Evolutionary conservation across 1,139 yeast genomes (phyloP).

Genomic region (Lodderomyces jiufengensis): DNA sequence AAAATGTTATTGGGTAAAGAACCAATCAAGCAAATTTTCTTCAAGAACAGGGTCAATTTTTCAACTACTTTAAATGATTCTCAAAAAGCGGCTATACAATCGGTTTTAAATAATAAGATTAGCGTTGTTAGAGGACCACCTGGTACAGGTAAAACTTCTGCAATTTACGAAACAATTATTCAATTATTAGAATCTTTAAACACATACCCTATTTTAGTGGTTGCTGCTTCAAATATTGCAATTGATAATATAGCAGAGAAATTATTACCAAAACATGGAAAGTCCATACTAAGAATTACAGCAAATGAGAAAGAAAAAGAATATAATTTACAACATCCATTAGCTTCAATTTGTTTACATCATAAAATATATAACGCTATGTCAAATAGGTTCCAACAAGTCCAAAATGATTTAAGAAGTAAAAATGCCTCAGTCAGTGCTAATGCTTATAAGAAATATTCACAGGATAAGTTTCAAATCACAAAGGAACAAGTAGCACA

Average conservation of each 20-base stretch:
- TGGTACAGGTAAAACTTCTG: conserved; percentile 66
- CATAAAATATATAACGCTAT: conserved; percentile 53
- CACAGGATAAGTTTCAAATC: conserved; percentile 38
- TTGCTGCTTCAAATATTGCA: conserved; percentile 74
- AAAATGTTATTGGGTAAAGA: conserved; percentile 59
- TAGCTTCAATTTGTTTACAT: conserved; percentile 60
- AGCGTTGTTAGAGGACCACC: conserved; percentile 70
- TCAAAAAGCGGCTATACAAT: conserved; percentile 64
- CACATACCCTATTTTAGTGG: conserved; percentile 64
- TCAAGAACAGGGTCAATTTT: conserved; percentile 51
- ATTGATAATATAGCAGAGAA: conserved; percentile 76
- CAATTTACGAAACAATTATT: conserved; percentile 61
- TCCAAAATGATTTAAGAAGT: conserved; percentile 37
- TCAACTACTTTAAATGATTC: conserved; percentile 57
- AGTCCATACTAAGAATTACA: conserved; percentile 56
- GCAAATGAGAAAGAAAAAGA: conserved; percentile 61
- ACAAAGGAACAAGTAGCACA: conserved; percentile 40
- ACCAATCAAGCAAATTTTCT: conserved; percentile 55
- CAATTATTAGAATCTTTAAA: conserved; percentile 55
- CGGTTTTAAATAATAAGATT: conserved; percentile 61
- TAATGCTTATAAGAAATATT: conserved; percentile 44
- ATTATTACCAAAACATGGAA: conserved; percentile 43
- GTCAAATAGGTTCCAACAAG: conserved; percentile 41
- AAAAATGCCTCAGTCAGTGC: conserved; percentile 24
- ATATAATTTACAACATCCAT: conserved; percentile 51